phyloP scores from a whole-genome alignment of 345 rosid genomes.

The Mallotus nudiflorus region DNA sequence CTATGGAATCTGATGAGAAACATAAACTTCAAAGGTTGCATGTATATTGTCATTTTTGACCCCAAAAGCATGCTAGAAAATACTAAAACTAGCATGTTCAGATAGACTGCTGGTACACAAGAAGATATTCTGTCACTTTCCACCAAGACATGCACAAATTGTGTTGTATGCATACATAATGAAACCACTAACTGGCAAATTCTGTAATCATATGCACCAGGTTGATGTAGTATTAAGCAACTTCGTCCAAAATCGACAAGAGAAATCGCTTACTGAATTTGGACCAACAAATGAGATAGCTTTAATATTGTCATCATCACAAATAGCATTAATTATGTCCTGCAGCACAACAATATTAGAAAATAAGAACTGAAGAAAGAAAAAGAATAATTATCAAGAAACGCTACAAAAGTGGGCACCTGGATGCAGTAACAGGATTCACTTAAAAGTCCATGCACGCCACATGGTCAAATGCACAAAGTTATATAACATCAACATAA shows the following conservation, averaged over 20 bases:
- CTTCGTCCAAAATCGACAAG: background rate
- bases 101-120: background rate
- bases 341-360: constrained; percentile 19
- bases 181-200: background rate
- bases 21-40: background rate
- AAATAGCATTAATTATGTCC: constrained; percentile 49
- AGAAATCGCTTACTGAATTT: constrained; percentile 33
- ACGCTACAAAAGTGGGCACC: background rate
- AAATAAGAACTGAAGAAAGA: constrained; percentile 1
- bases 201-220: constrained; percentile 4
- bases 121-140: background rate
- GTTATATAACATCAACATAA: background rate
- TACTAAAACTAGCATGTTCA: background rate
- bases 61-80: background rate
- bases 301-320: constrained; percentile 53
- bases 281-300: constrained; percentile 47
- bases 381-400: background rate
- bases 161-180: background rate
- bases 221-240: background rate
- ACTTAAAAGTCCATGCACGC: background rate
- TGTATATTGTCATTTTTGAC: background rate
- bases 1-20: background rate
- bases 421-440: background rate
- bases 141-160: background rate
- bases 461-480: background rate